Evolutionary conservation across 257 asterid genomes (phyloP), one percentile per base, ranked within the genome.

Genomic region (Ehretia macrophylla): DNA sequence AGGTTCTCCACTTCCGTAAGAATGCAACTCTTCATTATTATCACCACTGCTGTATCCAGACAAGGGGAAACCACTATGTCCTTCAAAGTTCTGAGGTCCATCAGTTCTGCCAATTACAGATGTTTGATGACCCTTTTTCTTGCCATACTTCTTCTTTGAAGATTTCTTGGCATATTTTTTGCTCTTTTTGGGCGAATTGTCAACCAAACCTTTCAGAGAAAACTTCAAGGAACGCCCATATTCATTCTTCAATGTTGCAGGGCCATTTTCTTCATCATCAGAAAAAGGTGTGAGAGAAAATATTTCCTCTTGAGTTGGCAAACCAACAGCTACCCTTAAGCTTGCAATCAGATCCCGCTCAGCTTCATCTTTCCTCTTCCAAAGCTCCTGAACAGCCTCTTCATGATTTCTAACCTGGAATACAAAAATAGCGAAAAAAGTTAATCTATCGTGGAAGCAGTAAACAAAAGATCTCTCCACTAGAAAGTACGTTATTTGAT

Each of bases 361-460:
- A 68, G 92, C 84, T 80, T 78, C 90, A 57, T 90, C 95, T 79
- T 84, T 89, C 74, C 96, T 85, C 71, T 66, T 89, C 99, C 99
- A 89, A 55, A 93, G 97, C 88, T 89, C 99, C 81, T 75, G 86
- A 70, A 87, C 96, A 70, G 95, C 94, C 68, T 89, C 95, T 73
- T 93, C 96, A 61, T 72, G 85, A 71, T 74, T 79, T 60, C 75
- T 81, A 64, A 85, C 71, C 99, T 93, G 90, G 65, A 11, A 66
- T 50, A 56, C 55, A 21, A 53, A 20, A n/a, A 13, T 49, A 51
- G 52, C 20, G 51, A 60, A 32, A 55, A 10, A 63, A n/a, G 14
- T 39, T 13, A 16, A 14, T 27, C 27, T 42, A 14, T 52, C 60
- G 9, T 5, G 56, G 47, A 38, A 53, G 42, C 44, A 38, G 44